A percentile compares a stretch with the other conserved stretches of the same genome.
phyloP scores from a whole-genome alignment of 805 yeast genomes.

The Sungouiella thailandica region DNA sequence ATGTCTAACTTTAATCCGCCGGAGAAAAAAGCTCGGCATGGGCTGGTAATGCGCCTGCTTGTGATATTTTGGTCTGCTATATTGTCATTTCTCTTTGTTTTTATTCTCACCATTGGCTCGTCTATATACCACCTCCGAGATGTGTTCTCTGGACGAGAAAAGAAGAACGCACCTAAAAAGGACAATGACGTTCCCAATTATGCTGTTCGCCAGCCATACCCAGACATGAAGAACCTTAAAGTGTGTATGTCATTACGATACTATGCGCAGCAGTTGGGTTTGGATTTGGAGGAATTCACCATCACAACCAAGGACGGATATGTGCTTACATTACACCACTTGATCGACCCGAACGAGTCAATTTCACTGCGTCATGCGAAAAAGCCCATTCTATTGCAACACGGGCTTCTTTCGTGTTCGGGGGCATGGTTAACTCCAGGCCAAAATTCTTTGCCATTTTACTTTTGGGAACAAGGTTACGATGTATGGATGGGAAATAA shows the following conservation, averaged over 20 bases:
- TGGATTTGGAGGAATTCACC: slow-evolving; percentile 54
- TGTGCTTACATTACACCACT: slow-evolving; percentile 57
- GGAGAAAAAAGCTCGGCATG: slow-evolving; percentile 19
- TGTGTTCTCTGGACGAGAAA: slow-evolving; percentile 26
- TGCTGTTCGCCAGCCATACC: slow-evolving; percentile 30
- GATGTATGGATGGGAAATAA: slow-evolving; percentile 94
- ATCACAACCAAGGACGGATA: slow-evolving; percentile 79
- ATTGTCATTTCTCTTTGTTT: slow-evolving; percentile 26
- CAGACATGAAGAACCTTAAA: slow-evolving; percentile 29
- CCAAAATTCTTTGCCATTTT: slow-evolving; percentile 63
- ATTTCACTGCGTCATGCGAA: slow-evolving; percentile 24
- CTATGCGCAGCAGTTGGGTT: slow-evolving; percentile 59
- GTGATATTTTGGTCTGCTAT: slow-evolving; percentile 22
- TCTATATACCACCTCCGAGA: slow-evolving; percentile 27
- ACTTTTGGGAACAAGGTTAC: slow-evolving; percentile 50
- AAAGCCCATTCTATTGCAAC: slow-evolving; percentile 71
- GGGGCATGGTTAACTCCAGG: slow-evolving; percentile 88
- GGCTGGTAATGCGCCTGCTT: slow-evolving; percentile 15
- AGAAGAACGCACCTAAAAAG: slow-evolving; percentile 20
- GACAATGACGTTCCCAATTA: slow-evolving; percentile 19
- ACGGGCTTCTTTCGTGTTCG: slow-evolving; percentile 83
- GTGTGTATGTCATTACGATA: slow-evolving; percentile 49
- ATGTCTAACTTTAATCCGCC: slow-evolving; percentile 23
- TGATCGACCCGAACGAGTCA: slow-evolving; percentile 45
- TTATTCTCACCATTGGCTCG: slow-evolving; percentile 22